These are phyloP conservation scores for Globisporangium paroecandrum DNA, from an alignment of 352 stramenopile genomes.

Conservation along the genomic window DNA sequence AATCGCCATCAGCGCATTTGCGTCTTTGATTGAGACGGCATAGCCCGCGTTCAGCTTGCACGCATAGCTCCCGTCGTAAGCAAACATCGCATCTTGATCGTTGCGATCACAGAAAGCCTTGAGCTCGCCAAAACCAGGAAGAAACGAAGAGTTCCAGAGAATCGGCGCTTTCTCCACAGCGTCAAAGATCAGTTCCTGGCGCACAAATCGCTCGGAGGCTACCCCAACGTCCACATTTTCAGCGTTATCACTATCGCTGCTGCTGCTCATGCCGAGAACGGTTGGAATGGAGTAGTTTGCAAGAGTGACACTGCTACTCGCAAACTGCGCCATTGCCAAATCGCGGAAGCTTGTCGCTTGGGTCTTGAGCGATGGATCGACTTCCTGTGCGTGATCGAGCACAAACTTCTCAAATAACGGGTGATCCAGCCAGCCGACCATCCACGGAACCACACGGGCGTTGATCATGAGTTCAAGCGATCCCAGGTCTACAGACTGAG, in stretches of 20 bases:
- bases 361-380: conserved; percentile 1
- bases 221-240: conserved; percentile 27
- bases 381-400: conserved; percentile 22
- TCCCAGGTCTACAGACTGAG: neutral
- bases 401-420: conserved; percentile 32
- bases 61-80: conserved; percentile 24
- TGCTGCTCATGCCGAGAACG: conserved; percentile 1
- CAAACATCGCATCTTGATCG: conserved; percentile 24
- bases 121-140: conserved; percentile 40
- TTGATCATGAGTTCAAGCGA: conserved; percentile 25
- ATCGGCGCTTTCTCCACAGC: neutral
- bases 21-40: conserved; percentile 19
- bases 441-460: conserved; percentile 33
- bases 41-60: conserved; percentile 30
- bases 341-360: conserved; percentile 19
- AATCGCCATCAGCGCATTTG: conserved; percentile 19
- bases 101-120: conserved; percentile 39
- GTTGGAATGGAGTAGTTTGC: conserved; percentile 26
- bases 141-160: conserved; percentile 15
- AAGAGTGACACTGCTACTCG: conserved; percentile 32
- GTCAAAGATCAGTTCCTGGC: conserved; percentile 28
- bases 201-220: conserved; percentile 38
- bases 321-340: conserved; percentile 44
- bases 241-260: conserved; percentile 6
- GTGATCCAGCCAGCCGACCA: conserved; percentile 40